Base-by-base conservation (phyloP, 805 yeast species). In the Candida vartiovaarae region DNA sequence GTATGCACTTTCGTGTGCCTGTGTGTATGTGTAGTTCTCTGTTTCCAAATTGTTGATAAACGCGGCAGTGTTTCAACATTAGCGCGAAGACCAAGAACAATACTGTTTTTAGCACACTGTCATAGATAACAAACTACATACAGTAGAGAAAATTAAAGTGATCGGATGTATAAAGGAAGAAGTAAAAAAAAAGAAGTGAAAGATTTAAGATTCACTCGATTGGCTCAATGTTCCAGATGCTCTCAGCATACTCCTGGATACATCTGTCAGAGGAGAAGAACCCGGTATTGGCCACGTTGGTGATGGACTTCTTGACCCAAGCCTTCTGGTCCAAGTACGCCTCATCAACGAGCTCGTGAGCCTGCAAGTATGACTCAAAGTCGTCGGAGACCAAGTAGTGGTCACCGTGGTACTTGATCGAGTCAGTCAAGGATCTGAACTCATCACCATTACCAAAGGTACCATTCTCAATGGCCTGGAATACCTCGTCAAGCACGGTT, bases 211-310 rank as follows among this genome's bases (percentile, higher is more conserved):
- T 27, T 29, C 26, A 37, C 30, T 39, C 41, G 32, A 67, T 55
- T 33, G 96, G 95, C 67, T 89, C 96, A 49, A 88, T 77, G 59
- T 89, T 84, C 97, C 97, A 89, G 57, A 89, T 88, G 49, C 81
- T 76, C 52, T 86, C 96, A 31, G 96, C 95, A 54, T 89, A 89
- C 63, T 89, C 96, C 56, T 82, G 84, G 59, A 89, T 84, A 62
- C 95, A 87, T 65, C 97, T 75, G 64, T 89, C 97, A 49, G 90
- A 80, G 49, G 86, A 76, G 70, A 89, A 89, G 75, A 87, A 90
- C 6, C 97, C 97, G 82, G 86, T 84, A 62, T 86, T 86, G 43
- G 97, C 95, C 44, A 89, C 96, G 54, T 84, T 77, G 48, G 72
- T 64, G 47, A 89, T 84, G 36, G 83, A 68, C 67, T 86, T 88